Percentiles rank a stretch among this genome's conserved stretches.
These are phyloP conservation scores for Purshia tridentata DNA, from an alignment of 306 rosid genomes.

Conservation along the genomic window DNA sequence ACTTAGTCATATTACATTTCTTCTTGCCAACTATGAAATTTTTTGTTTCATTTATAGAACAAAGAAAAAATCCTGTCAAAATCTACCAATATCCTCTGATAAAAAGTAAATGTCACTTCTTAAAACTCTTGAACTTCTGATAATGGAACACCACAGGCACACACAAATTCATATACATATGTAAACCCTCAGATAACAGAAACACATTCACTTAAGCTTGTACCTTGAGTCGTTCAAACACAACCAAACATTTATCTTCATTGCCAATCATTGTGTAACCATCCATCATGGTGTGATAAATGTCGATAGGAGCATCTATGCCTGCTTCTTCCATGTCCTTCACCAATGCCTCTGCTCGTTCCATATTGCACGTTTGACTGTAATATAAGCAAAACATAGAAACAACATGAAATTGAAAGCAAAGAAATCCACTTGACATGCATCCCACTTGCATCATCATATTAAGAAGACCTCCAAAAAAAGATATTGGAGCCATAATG, in stretches of 20 bases:
- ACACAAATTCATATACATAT: neutral
- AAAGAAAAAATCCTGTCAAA: neutral
- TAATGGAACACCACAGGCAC: neutral
- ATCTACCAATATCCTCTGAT: neutral
- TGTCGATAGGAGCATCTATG: slow-evolving; percentile 90
- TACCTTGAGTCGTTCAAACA: slow-evolving; percentile 93
- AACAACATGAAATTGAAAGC: slow-evolving; percentile 12
- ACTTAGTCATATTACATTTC: neutral
- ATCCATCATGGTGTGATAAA: slow-evolving; percentile 98
- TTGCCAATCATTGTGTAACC: slow-evolving; percentile 88
- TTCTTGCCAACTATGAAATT: neutral
- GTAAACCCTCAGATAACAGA: neutral
- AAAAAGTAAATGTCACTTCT: neutral
- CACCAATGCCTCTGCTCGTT: slow-evolving; percentile 81
- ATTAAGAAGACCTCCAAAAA: slow-evolving; percentile 1
- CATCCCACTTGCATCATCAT: neutral
- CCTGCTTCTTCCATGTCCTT: slow-evolving; percentile 99
- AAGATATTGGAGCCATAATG: neutral
- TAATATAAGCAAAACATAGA: slow-evolving; percentile 23
- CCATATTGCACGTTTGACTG: slow-evolving; percentile 82
- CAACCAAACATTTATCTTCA: slow-evolving; percentile 85
- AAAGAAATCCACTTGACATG: slow-evolving; percentile 18
- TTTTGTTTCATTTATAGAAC: neutral
- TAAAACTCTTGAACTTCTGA: neutral
- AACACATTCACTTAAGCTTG: slow-evolving; percentile 6